Base-by-base conservation (phyloP, 75 land plant genomes). In the Larix kaempferi region DNA sequence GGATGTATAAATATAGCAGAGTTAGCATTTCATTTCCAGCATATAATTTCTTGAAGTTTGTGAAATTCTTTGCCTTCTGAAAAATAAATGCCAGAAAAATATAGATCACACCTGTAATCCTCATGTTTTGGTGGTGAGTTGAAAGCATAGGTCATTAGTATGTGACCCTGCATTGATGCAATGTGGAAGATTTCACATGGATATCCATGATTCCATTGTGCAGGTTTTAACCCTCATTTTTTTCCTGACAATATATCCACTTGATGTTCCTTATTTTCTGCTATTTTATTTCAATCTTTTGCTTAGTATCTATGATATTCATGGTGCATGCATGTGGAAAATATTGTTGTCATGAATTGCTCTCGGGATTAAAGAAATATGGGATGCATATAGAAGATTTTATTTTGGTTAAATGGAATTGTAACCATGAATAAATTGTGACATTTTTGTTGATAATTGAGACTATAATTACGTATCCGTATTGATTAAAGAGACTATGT, bases 401-500 rank as follows among this genome's bases (percentile, higher is more conserved):
- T 65, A 5, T 1, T 65, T 39, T 69, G 6, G 6, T 69, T 69
- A 21, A 8, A n/a, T 69, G 23, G 25, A 39, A 8, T 41, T 69
- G 52, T 19, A 11, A 39, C 11, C 72, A 69, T 69, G 52, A 17
- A 41, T 69, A 22, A 69, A 69, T 21, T 39, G n/a, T 69, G n/a
- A 69, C n/a, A n/a, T 35, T 69, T 41, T 37, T 37, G 41, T 2
- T 3, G 3, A 37, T 15, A 25, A 13, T 15, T 35, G 14, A 14
- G 29, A 35, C 25, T 26, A 29, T 3, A 19, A 29, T 35, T 65
- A 39, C 13, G 3, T 6, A 65, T 35, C 13, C 11, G 8, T 69
- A 19, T 69, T 69, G 72, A 69, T 69, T 22, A 69, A 41, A 69
- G 52, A n/a, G 49, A 41, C 72, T 41, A 33, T 69, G 7, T 69